phyloP scores from a whole-genome alignment of 345 rosid genomes.

The Eucalyptus curtisii region DNA sequence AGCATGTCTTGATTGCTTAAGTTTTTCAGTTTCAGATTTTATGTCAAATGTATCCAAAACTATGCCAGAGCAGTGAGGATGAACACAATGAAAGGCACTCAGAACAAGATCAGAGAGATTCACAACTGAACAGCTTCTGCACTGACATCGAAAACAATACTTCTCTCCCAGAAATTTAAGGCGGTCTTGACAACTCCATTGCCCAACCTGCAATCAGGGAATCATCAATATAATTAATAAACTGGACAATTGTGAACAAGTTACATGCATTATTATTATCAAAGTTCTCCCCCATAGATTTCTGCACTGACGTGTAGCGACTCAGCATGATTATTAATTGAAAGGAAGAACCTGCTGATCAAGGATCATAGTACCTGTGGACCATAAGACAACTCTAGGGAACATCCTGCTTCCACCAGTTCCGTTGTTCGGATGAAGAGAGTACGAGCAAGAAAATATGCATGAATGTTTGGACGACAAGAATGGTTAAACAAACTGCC shows the following conservation, averaged over 20 bases:
- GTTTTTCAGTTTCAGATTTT: constrained; percentile 24
- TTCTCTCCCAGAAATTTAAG: constrained; percentile 55
- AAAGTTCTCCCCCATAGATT: background rate
- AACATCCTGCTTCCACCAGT: constrained; percentile 37
- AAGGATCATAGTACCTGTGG: constrained; percentile 42
- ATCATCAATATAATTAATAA: background rate
- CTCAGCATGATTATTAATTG: background rate
- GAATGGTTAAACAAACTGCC: constrained; percentile 91
- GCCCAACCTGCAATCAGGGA: constrained; percentile 14
- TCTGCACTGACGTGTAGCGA: background rate
- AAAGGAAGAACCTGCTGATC: background rate
- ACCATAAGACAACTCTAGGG: constrained; percentile 83
- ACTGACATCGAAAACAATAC: constrained; percentile 59
- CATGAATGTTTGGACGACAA: constrained; percentile 80
- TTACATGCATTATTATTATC: background rate
- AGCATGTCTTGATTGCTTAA: constrained; percentile 3
- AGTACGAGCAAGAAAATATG: constrained; percentile 73
- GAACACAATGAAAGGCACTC: constrained; percentile 51
- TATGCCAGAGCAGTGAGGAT: constrained; percentile 46
- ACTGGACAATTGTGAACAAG: background rate
- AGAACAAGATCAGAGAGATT: constrained; percentile 59
- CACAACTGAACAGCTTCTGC: constrained; percentile 55
- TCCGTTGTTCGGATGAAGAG: constrained; percentile 55
- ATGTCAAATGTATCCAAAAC: constrained; percentile 31
- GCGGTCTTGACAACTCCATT: constrained; percentile 61